Evolutionary conservation across 192 early-diverging fungal species (phyloP).

Genomic region (Backusella westeae): DNA sequence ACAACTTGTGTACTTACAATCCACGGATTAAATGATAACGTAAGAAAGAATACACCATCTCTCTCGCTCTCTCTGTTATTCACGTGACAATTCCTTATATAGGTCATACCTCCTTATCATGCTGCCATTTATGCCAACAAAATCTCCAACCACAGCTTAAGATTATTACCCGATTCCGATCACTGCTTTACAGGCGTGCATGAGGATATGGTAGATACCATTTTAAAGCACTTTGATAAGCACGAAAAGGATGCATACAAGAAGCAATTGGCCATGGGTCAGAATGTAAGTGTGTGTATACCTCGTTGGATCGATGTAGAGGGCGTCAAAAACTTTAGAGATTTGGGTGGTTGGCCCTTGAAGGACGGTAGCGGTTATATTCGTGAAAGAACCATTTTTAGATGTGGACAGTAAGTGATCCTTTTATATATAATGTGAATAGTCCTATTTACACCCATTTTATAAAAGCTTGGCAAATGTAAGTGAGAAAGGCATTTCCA

Average conservation of each 20-base stretch:
- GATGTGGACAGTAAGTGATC: constrained; percentile 46
- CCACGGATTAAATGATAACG: constrained; percentile 50
- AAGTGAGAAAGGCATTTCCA: constrained; percentile 40
- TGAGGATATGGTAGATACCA: constrained; percentile 34
- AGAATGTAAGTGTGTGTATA: constrained; percentile 23
- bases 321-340: constrained; percentile 57
- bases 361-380: constrained; percentile 46
- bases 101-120: constrained; percentile 49
- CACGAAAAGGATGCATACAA: constrained; percentile 22
- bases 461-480: constrained; percentile 42
- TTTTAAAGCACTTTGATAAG: constrained; percentile 37
- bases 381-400: constrained; percentile 45
- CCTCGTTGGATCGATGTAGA: constrained; percentile 46
- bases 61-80: background rate
- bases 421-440: background rate
- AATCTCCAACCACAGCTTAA: constrained; percentile 42
- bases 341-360: constrained; percentile 53
- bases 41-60: constrained; percentile 24
- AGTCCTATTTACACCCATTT: background rate
- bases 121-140: constrained; percentile 37
- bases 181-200: constrained; percentile 42
- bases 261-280: constrained; percentile 20
- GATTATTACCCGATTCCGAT: constrained; percentile 44
- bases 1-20: constrained; percentile 48
- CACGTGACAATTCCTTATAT: background rate